These are phyloP conservation scores for Imleria badia DNA, from an alignment of 768 basidiomycete genomes.

Conservation along the genomic window DNA sequence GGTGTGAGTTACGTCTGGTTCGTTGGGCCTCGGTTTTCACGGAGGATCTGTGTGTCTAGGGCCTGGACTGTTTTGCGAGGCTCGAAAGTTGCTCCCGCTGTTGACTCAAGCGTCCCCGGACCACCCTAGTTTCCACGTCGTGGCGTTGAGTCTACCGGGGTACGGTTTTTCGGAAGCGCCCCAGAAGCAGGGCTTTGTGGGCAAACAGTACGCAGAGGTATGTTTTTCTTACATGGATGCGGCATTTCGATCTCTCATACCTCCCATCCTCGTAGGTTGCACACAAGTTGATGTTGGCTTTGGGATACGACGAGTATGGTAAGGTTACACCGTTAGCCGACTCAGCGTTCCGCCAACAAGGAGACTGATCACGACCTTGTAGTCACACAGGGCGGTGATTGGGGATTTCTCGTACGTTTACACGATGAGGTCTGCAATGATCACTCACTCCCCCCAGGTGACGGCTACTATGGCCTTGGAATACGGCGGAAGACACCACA, in stretches of 20 bases:
- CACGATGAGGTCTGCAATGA: background rate
- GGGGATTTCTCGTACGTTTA: constrained; percentile 38
- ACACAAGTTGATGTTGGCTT: constrained; percentile 48
- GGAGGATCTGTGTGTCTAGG: constrained; percentile 30
- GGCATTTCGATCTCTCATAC: background rate
- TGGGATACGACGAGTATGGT: constrained; percentile 53
- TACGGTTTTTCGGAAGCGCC: constrained; percentile 63
- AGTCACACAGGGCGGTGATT: constrained; percentile 54
- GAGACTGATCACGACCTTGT: background rate
- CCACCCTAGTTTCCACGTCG: constrained; percentile 64
- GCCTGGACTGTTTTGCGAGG: constrained; percentile 53
- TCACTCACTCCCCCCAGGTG: constrained; percentile 28
- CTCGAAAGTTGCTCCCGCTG: constrained; percentile 54
- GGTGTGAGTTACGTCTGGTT: constrained; percentile 43
- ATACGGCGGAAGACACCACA: constrained; percentile 43
- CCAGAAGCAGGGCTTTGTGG: constrained; percentile 48
- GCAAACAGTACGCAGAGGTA: constrained; percentile 57
- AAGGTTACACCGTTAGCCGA: background rate
- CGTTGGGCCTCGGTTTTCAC: background rate
- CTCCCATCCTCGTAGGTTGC: constrained; percentile 38
- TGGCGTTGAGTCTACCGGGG: constrained; percentile 57
- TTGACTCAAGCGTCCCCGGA: constrained; percentile 40
- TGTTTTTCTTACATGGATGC: background rate
- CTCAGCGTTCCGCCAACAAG: background rate
- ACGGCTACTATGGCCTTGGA: constrained; percentile 30